These are phyloP conservation scores for Ascodesmis nigricans DNA, from an alignment of 495 filamentous ascomycete genomes.

Conservation along the genomic window DNA sequence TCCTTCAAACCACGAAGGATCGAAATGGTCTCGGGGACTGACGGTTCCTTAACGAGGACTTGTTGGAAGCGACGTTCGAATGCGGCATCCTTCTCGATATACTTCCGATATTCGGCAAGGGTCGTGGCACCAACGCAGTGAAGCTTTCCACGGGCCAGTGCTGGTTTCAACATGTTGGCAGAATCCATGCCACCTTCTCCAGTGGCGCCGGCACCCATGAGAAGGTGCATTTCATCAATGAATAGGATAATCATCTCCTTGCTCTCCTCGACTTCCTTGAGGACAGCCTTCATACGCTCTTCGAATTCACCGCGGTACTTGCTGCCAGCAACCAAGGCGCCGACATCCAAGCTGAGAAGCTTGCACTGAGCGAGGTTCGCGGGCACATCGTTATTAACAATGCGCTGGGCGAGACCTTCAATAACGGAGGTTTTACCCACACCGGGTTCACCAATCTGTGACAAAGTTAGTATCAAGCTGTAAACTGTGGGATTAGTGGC, in stretches of 20 bases:
- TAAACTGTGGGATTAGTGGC: neutral
- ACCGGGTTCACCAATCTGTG: slow-evolving; percentile 67
- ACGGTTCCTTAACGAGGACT: slow-evolving; percentile 82
- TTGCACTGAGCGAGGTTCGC: slow-evolving; percentile 89
- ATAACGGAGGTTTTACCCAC: slow-evolving; percentile 97
- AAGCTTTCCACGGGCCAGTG: slow-evolving; percentile 84
- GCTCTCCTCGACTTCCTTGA: slow-evolving; percentile 92
- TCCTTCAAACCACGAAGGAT: slow-evolving; percentile 94
- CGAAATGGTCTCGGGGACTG: slow-evolving; percentile 73
- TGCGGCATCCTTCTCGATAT: slow-evolving; percentile 94
- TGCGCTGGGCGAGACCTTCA: slow-evolving; percentile 84
- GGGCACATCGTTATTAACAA: slow-evolving; percentile 87
- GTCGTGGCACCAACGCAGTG: slow-evolving; percentile 98
- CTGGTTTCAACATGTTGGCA: slow-evolving; percentile 89
- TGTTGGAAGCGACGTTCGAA: slow-evolving; percentile 98
- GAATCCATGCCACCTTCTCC: slow-evolving; percentile 98
- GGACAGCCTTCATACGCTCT: slow-evolving; percentile 93
- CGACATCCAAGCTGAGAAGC: slow-evolving; percentile 82
- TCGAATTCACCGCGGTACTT: slow-evolving; percentile 98
- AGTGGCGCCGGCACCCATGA: slow-evolving; percentile 86
- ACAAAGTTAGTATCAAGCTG: neutral
- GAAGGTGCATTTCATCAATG: slow-evolving; percentile 92
- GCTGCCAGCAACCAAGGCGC: slow-evolving; percentile 82
- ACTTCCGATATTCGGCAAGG: slow-evolving; percentile 85
- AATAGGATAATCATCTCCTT: slow-evolving; percentile 94